Conservation (phyloP, 2,329 filamentous ascomycete genomes). For the Fusarium papillatum region DNA sequence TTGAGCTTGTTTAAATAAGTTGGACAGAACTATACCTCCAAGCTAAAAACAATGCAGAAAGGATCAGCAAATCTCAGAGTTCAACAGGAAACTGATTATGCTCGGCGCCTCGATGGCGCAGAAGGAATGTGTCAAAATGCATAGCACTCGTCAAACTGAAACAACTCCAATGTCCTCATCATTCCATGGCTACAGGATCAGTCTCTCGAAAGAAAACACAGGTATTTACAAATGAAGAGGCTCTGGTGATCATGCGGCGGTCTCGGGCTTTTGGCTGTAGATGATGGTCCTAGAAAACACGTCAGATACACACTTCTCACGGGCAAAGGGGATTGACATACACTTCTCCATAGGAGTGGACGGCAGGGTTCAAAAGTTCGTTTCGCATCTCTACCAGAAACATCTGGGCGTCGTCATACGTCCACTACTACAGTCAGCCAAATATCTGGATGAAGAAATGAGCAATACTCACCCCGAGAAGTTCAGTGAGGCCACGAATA, state of each 20-base stretch:
- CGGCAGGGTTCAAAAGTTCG: slow-evolving; percentile 13
- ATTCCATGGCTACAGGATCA: no score
- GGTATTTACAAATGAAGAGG: neutral
- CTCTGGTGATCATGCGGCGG: neutral
- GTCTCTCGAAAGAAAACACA: neutral
- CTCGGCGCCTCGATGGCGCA: neutral
- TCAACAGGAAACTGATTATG: neutral
- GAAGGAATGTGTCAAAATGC: neutral
- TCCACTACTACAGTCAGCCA: slow-evolving; percentile 7
- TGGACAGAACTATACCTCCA: neutral
- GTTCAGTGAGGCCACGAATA: slow-evolving; percentile 33
- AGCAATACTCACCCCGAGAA: slow-evolving; percentile 19
- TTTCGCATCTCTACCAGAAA: slow-evolving; percentile 23
- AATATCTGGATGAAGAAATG: neutral
- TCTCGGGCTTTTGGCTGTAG: slow-evolving; percentile 7
- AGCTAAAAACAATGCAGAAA: neutral
- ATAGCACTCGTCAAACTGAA: neutral
- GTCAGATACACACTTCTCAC: neutral
- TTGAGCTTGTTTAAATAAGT: neutral
- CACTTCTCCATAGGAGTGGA: slow-evolving; percentile 18
- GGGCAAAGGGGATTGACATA: neutral
- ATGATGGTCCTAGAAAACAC: slow-evolving; percentile 1
- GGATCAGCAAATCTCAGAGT: neutral
- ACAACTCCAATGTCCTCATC: neutral
- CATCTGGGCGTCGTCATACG: slow-evolving; percentile 18